Conservation (phyloP, 495 filamentous ascomycete species). For the Niebla homalea region DNA sequence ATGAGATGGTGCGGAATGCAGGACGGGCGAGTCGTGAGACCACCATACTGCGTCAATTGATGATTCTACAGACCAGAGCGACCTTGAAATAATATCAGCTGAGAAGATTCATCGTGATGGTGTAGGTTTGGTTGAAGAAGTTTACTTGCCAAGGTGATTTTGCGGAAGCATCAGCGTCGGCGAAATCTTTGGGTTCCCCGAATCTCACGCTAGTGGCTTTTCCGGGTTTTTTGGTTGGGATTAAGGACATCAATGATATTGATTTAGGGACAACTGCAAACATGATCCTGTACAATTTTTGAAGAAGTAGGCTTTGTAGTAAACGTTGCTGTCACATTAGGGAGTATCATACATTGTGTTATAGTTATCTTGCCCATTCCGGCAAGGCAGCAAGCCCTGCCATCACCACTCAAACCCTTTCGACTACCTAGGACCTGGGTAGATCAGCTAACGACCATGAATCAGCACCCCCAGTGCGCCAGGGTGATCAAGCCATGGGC, state of each 20-base stretch:
- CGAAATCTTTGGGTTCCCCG: constrained; percentile 4
- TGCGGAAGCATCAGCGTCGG: background rate
- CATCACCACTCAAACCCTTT: too few species aligned
- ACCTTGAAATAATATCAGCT: background rate
- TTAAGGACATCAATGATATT: background rate
- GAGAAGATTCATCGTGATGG: background rate
- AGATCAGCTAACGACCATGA: too few species aligned
- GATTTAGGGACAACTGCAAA: too few species aligned
- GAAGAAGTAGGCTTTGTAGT: too few species aligned
- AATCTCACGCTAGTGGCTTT: background rate
- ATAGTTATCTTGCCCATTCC: too few species aligned
- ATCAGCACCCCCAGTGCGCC: too few species aligned
- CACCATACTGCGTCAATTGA: constrained; percentile 32
- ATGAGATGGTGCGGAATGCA: constrained; percentile 55
- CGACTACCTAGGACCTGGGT: too few species aligned
- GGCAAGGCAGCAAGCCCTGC: too few species aligned
- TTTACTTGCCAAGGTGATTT: background rate
- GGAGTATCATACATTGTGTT: too few species aligned
- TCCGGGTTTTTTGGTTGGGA: background rate
- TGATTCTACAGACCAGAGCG: background rate
- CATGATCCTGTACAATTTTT: too few species aligned
- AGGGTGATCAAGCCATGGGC: constrained; percentile 28
- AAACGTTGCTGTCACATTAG: too few species aligned
- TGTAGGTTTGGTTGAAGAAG: too few species aligned
- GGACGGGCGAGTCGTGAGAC: constrained; percentile 69